Evolutionary conservation across 768 basidiomycete genomes (phyloP).

Genomic region (Termitomyces sp.): DNA sequence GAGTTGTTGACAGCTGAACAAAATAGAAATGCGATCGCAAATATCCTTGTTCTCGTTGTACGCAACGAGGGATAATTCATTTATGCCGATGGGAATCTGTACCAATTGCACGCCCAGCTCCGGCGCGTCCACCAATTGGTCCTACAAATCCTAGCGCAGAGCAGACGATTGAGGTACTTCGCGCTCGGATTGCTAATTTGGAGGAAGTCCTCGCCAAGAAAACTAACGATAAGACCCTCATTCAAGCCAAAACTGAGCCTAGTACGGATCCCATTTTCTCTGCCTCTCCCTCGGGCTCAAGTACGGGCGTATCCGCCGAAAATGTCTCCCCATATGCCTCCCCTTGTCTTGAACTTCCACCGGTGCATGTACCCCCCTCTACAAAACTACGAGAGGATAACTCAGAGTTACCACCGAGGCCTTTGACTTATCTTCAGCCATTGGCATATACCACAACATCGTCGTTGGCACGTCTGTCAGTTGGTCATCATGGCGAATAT

Average conservation of each 20-base stretch:
- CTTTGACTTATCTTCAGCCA: slow-evolving; percentile 21
- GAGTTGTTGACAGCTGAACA: slow-evolving; percentile 2
- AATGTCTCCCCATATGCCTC: slow-evolving; percentile 12
- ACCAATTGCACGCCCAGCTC: slow-evolving; percentile 35
- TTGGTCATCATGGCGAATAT: slow-evolving; percentile 44
- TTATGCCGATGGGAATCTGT: slow-evolving; percentile 42
- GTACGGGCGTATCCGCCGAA: slow-evolving; percentile 14
- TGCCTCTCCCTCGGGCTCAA: slow-evolving; percentile 15
- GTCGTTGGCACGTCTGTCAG: slow-evolving; percentile 34
- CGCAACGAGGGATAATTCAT: slow-evolving; percentile 33
- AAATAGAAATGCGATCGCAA: slow-evolving; percentile 47
- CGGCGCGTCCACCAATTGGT: slow-evolving; percentile 27
- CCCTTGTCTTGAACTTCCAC: slow-evolving; percentile 10
- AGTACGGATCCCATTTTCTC: slow-evolving; percentile 2
- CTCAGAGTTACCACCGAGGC: slow-evolving; percentile 4
- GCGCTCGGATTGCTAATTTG: slow-evolving; percentile 20
- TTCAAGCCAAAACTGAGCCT: slow-evolving; percentile 5
- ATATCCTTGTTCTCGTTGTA: slow-evolving; percentile 35
- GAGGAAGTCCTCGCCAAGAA: slow-evolving; percentile 19
- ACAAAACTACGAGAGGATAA: slow-evolving; percentile 3
- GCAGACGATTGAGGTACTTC: slow-evolving; percentile 18
- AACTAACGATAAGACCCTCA: slow-evolving; percentile 6
- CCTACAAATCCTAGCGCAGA: slow-evolving; percentile 6
- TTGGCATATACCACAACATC: slow-evolving; percentile 35
- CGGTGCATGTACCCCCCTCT: background rate